Evolutionary conservation across 2,329 filamentous ascomycete genomes (phyloP).

Genomic region (Cadophora luteo-olivacea): DNA sequence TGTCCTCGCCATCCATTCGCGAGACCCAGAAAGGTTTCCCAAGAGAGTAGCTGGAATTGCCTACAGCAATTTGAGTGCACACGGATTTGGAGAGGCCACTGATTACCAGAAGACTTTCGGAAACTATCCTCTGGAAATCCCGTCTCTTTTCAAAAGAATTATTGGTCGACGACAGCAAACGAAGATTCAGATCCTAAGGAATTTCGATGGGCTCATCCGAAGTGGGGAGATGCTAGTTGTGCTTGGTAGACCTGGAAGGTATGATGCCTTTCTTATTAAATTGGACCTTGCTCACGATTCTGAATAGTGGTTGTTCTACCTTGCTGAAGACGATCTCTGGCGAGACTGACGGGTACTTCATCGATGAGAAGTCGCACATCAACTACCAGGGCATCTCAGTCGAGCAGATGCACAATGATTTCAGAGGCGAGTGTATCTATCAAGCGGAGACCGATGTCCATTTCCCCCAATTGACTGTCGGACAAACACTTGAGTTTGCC

Average conservation of each 20-base stretch:
- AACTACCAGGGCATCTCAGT: conserved; percentile 65
- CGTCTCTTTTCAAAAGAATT: conserved; percentile 53
- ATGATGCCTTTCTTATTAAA: not conserved
- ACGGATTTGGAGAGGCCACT: conserved; percentile 71
- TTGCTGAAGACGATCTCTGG: conserved; percentile 63
- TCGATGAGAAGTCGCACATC: conserved; percentile 57
- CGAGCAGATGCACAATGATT: conserved; percentile 62
- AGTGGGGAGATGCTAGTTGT: conserved; percentile 73
- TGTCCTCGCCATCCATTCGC: conserved; percentile 54
- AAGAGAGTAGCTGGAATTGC: conserved; percentile 68
- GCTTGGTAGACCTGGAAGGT: conserved; percentile 64
- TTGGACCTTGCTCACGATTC: not conserved
- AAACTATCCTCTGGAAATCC: conserved; percentile 63
- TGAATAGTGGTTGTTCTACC: conserved; percentile 64
- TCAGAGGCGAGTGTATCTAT: conserved; percentile 72
- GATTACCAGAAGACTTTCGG: conserved; percentile 73
- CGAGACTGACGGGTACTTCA: conserved; percentile 62
- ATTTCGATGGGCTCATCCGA: conserved; percentile 69
- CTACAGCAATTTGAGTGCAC: conserved; percentile 72
- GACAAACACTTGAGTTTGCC: conserved; percentile 76
- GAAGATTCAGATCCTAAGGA: conserved; percentile 63
- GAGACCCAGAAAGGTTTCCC: conserved; percentile 57
- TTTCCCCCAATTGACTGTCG: conserved; percentile 79
- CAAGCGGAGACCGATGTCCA: conserved; percentile 79
- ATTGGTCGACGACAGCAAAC: conserved; percentile 58